These are phyloP conservation scores for Hypoxylon rickii DNA, from an alignment of 495 filamentous ascomycete genomes.

Conservation along the genomic window DNA sequence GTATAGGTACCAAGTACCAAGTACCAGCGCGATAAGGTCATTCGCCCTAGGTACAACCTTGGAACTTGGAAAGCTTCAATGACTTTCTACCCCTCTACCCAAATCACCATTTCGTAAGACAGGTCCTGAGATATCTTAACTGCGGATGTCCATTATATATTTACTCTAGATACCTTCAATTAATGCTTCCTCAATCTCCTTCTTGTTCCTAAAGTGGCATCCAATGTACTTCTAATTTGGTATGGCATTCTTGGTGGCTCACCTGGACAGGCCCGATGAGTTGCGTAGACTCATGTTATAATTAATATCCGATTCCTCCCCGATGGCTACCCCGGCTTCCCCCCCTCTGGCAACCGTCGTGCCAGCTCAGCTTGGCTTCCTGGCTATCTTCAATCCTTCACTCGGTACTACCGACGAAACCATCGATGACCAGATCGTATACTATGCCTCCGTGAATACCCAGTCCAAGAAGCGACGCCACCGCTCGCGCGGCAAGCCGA, in stretches of 20 bases:
- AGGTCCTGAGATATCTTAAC: neutral
- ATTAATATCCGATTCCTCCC: conserved; percentile 3
- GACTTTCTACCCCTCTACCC: no score
- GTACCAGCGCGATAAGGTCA: no score
- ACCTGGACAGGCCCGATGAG: conserved; percentile 19
- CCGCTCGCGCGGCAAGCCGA: conserved; percentile 44
- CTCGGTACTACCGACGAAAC: conserved; percentile 89
- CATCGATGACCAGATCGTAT: conserved; percentile 86
- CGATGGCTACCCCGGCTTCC: conserved; percentile 22
- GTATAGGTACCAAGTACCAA: no score
- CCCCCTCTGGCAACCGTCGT: conserved; percentile 44
- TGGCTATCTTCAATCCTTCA: conserved; percentile 92
- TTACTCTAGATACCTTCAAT: neutral
- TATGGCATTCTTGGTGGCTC: conserved; percentile 21
- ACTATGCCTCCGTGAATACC: conserved; percentile 73
- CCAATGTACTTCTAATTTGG: conserved; percentile 6
- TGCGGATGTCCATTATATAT: no score
- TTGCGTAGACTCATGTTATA: conserved; percentile 17
- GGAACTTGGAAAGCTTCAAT: no score
- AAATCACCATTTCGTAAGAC: no score
- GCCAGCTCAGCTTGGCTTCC: conserved; percentile 84
- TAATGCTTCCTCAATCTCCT: neutral
- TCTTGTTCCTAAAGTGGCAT: neutral
- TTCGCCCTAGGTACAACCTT: no score
- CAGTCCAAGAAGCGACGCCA: conserved; percentile 42